Base-by-base conservation (phyloP, 805 yeast genomes). In the Candida endomychidarum region DNA sequence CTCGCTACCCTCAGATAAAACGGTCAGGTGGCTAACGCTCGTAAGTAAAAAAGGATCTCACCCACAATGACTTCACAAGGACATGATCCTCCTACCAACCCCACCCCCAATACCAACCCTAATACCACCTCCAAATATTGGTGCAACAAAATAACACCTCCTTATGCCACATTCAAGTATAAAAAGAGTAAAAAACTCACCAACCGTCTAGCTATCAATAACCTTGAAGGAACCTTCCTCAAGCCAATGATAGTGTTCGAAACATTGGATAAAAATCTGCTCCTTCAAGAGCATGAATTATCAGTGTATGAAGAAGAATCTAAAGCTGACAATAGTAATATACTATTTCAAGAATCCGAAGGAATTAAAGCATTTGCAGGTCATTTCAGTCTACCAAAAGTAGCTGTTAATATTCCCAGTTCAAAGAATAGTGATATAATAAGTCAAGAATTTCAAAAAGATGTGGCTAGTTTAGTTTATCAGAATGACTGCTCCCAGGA, bases 401-500 rank as follows among this genome's bases (percentile, higher is more conserved):
- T 54, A 6, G 40, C 57, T 1, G 34, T 59, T 15, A 58, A 59
- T 43, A 38, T 49, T 6, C 59, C 63, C n/a, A 23, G 38, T 17
- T 34, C 31, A 22, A 34, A 37, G 33, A 24, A 40, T 24, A 23
- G 45, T 35, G 15, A 26, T n/a, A 38, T 40, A 14, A 43, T 24
- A 16, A 15, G 26, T 16, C 23, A 30, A 20, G 12, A 60, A 51
- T 26, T 40, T 51, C 40, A 41, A 18, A 24, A 25, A 3, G 33
- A 30, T 21, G 18, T 36, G 2, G 28, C 37, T 6, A 36, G 40
- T 10, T 35, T 60, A 8, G 54, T 60, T 31, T 65, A 60, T 43
- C 70, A 63, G 36, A 60, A 61, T 37, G 61, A 58, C 36, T 58
- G 54, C 38, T 61, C 61, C 38, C 43, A 54, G 6, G 60, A 58